Base-by-base conservation (phyloP, 1,139 yeast genomes). In the Candida freyschussii region DNA sequence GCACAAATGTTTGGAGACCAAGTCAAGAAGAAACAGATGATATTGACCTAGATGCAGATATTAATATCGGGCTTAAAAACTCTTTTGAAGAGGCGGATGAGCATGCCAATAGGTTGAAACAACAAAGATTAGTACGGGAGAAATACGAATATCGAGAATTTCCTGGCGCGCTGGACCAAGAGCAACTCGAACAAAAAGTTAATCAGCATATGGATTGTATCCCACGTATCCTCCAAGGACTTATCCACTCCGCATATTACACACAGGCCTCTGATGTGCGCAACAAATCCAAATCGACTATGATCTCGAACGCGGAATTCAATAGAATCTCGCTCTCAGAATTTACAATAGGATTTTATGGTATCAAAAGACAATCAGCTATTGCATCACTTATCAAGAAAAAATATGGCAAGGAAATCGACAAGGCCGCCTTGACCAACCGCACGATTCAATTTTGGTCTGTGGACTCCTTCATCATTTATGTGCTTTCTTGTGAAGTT, bases 401-500 rank as follows among this genome's bases (percentile, higher is more conserved):
- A 17, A 42, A 53, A 29, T 65, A 45, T 48, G 42, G 52, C 25
- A 40, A 49, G 2, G 47, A 61, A 25, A 48, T 75, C 8, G 36
- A 50, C 7, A 40, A 40, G 6, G 50, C 62, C 5, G 47, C 50
- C 6, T 40, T 36, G 14, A 53, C 44, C 13, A 69, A 71, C 42
- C 57, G 62, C 12, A 72, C 76, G 1, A 55, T 79, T 4, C 57
- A 62, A 26, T 80, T 76, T 60, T 80, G 86, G 86, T 74, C 81
- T 1, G 46, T 62, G 1, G 63, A 65, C 14, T 72, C 72, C 32
- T 81, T 78, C 48, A 55, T 69, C 3, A 64, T 72, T 7, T 76
- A 74, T 46, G 77, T 80, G 0, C 53, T 81, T 16, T 78, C 84
- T 10, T 79, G 81, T 27, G 89, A 81, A 45, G 54, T 80, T 7